Percentiles rank a stretch among this genome's conserved stretches.
phyloP scores from a whole-genome alignment of 2,329 filamentous ascomycete genomes.

The Calonectria honghensis region DNA sequence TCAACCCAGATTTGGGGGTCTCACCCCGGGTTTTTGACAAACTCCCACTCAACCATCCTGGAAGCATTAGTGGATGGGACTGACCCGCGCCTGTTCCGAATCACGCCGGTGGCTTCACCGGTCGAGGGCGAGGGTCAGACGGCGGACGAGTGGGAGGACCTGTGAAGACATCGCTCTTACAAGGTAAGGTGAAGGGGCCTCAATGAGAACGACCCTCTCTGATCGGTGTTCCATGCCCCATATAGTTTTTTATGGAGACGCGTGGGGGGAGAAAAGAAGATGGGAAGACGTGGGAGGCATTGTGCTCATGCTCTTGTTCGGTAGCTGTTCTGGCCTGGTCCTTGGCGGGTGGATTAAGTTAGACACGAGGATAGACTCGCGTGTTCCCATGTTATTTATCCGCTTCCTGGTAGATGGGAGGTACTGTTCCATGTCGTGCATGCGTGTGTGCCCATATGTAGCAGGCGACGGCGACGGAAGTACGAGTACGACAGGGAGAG shows the following conservation, averaged over 20 bases:
- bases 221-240: slow-evolving; percentile 4
- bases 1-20: slow-evolving; percentile 38
- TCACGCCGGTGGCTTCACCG: slow-evolving; percentile 43
- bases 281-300: slow-evolving; percentile 20
- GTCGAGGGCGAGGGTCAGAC: slow-evolving; percentile 42
- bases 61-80: slow-evolving; percentile 9
- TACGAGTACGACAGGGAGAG: slow-evolving; percentile 15
- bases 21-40: slow-evolving; percentile 20
- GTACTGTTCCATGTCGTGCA: slow-evolving; percentile 4
- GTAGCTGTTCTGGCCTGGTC: slow-evolving; percentile 18
- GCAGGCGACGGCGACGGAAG: slow-evolving; percentile 15
- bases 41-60: slow-evolving; percentile 3
- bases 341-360: slow-evolving; percentile 17
- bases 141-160: slow-evolving; percentile 37
- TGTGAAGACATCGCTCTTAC: background rate
- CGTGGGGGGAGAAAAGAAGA: slow-evolving; percentile 32
- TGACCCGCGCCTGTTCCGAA: slow-evolving; percentile 46
- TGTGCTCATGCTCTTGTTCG: slow-evolving; percentile 21
- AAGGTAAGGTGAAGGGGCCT: slow-evolving; percentile 37
- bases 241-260: slow-evolving; percentile 31
- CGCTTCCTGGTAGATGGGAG: slow-evolving; percentile 11
- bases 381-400: slow-evolving; percentile 18
- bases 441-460: slow-evolving; percentile 13
- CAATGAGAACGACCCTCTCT: slow-evolving; percentile 18
- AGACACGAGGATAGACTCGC: slow-evolving; percentile 11